These are phyloP conservation scores for Phytophthora quininea DNA, from an alignment of 352 stramenopile species.

Conservation along the genomic window DNA sequence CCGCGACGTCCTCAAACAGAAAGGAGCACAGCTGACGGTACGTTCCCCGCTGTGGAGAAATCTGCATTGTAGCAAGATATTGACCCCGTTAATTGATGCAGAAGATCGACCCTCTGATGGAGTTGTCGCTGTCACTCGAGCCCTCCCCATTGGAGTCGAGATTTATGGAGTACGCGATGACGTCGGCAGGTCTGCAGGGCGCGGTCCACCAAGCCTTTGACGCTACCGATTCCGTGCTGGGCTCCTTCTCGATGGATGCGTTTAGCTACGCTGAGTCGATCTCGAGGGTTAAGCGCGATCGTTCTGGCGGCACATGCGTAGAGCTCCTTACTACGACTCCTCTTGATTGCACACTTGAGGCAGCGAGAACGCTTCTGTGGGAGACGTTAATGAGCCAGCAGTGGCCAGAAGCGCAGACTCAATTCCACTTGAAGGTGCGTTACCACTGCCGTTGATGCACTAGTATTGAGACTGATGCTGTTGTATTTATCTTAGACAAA, in stretches of 20 bases:
- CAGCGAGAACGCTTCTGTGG: slow-evolving; percentile 9
- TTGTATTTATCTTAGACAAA: slow-evolving; percentile 13
- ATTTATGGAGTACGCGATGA: neutral
- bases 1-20: slow-evolving; percentile 8
- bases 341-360: slow-evolving; percentile 7
- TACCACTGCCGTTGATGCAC: no score
- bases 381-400: slow-evolving; percentile 8
- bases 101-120: neutral
- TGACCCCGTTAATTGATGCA: no score
- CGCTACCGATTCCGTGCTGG: slow-evolving; percentile 7
- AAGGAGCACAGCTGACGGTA: no score
- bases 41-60: no score
- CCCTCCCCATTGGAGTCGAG: neutral
- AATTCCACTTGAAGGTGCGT: slow-evolving; percentile 15
- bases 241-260: neutral
- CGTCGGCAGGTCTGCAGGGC: neutral
- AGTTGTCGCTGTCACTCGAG: neutral
- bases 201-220: slow-evolving; percentile 4
- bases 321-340: slow-evolving; percentile 16
- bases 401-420: slow-evolving; percentile 3
- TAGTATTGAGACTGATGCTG: no score
- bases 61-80: no score
- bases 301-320: neutral
- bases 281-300: slow-evolving; percentile 6
- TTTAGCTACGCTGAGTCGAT: slow-evolving; percentile 4